Percentiles rank a stretch among this genome's conserved stretches.
These are phyloP conservation scores for Pseudoturritis turrita DNA, from an alignment of 345 rosid species.

Conservation along the genomic window DNA sequence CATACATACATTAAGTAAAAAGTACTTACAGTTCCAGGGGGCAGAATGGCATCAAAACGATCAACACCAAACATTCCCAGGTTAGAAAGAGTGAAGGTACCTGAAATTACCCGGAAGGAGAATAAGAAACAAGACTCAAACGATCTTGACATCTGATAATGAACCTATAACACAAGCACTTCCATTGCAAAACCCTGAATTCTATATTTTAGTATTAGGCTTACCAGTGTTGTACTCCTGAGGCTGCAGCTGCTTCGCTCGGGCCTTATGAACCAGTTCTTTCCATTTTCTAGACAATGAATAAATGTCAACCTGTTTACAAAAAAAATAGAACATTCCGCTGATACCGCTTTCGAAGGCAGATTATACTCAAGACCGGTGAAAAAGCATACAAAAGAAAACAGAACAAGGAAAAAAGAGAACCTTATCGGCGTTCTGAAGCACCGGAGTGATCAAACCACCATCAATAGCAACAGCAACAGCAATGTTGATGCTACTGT, in stretches of 20 bases:
- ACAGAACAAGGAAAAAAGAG: not conserved
- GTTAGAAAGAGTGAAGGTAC: conserved; percentile 94
- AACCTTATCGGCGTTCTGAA: conserved; percentile 97
- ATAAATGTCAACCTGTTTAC: conserved; percentile 74
- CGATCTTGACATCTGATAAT: not conserved
- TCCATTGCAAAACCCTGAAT: not conserved
- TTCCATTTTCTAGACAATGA: conserved; percentile 96
- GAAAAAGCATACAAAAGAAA: not conserved
- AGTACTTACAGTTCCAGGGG: conserved; percentile 86
- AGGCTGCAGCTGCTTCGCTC: conserved; percentile 94
- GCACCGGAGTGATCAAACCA: conserved; percentile 93
- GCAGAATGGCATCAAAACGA: conserved; percentile 94
- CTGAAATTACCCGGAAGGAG: conserved; percentile 33
- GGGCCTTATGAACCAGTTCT: conserved; percentile 92
- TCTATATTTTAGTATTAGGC: not conserved
- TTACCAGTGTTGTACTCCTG: conserved; percentile 87
- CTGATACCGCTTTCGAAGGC: not conserved
- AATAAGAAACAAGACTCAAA: not conserved
- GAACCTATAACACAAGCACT: not conserved
- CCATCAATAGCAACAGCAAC: conserved; percentile 98
- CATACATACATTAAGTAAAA: not conserved
- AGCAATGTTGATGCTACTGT: conserved; percentile 79
- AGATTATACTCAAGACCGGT: not conserved
- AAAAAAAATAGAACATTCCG: not conserved
- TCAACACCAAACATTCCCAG: conserved; percentile 98